Evolutionary conservation across 192 early-diverging fungal species (phyloP), one percentile per base, ranked within the genome.

Genomic region (Coemansia sp.): DNA sequence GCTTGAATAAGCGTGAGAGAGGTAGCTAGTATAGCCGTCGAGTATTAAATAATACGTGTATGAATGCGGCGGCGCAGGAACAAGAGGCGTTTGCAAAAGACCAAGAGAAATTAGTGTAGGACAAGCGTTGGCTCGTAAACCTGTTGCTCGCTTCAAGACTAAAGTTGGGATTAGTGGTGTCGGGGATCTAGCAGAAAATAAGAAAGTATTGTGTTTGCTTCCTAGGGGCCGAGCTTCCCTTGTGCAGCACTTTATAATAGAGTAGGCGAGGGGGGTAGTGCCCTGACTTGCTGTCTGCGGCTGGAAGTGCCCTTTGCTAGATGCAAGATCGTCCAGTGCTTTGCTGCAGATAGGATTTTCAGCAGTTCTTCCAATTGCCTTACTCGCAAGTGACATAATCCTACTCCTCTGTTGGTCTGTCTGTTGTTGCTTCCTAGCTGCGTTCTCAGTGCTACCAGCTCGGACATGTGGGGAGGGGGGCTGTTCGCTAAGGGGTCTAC

Each of bases 331-430:
- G 21, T 27, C 46, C 46, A 50, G 46, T 14, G 46, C 15, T 29
- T 50, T 50, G 24, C n/a, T 50, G 46, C 46, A 50, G 46, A 8
- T n/a, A 46, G 21, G 21, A 3, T 14, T 11, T 26, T 46, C 43
- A 26, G 21, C 43, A 9, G 4, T 46, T 46, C 43, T 26, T 46
- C 43, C 43, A 3, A 17, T 18, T 41, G 40, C 40, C 17, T 24
- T 26, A 22, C 9, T 46, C 3, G 59, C 33, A 54, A 62, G 54
- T 70, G 68, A 70, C 68, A 70, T 70, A 70, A 70, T 70, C 39
- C 32, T 27, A 34, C 32, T 32, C 14, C 50, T 44, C 44, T 44
- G 36, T 21, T 6, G 35, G 60, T 26, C 38, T 22, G 40, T 38
- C 55, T 38, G 37, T 34, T 34, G 12, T 26, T 22, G 10, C 9